These are phyloP conservation scores for Chaetomium sp. DNA, from an alignment of 2,329 filamentous ascomycete genomes.

Conservation along the genomic window DNA sequence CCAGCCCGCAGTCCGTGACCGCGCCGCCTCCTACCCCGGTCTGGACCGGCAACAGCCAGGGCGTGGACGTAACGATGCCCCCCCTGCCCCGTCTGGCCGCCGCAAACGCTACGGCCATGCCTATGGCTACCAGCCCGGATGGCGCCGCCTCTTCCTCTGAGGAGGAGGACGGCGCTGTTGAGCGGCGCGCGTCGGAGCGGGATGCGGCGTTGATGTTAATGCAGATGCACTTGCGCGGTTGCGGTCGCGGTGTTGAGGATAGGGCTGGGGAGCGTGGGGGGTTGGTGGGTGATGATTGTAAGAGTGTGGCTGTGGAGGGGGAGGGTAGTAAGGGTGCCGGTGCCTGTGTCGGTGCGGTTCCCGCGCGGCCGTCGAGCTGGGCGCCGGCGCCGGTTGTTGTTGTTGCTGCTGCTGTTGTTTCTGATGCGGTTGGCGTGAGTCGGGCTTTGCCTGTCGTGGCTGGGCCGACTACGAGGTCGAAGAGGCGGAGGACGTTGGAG, in stretches of 20 bases:
- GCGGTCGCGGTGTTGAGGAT: neutral
- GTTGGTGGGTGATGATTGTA: neutral
- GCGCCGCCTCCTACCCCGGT: neutral
- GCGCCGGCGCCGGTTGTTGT: neutral
- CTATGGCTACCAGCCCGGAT: neutral
- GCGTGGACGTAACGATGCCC: no score
- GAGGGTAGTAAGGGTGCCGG: neutral
- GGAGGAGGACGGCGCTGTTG: neutral
- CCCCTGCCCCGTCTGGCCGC: no score
- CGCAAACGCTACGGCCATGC: no score
- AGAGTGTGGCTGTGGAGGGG: no score
- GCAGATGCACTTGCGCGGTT: slow-evolving; percentile 38
- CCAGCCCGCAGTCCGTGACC: slow-evolving; percentile 6
- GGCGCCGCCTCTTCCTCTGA: no score
- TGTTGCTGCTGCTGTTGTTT: neutral
- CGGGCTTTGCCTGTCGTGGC: neutral
- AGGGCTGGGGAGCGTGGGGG: neutral
- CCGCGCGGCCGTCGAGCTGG: neutral
- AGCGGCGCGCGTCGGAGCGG: slow-evolving; percentile 43
- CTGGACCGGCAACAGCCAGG: neutral
- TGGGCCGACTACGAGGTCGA: slow-evolving; percentile 12
- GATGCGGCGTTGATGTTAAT: slow-evolving; percentile 52
- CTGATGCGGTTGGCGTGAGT: neutral
- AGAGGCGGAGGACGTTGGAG: slow-evolving; percentile 23
- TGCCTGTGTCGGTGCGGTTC: neutral